A percentile compares a stretch with the other conserved stretches of the same genome.
Evolutionary conservation across 2,329 filamentous ascomycete genomes (phyloP).

Genomic region (Immersiporthe knoxdaviesiana): DNA sequence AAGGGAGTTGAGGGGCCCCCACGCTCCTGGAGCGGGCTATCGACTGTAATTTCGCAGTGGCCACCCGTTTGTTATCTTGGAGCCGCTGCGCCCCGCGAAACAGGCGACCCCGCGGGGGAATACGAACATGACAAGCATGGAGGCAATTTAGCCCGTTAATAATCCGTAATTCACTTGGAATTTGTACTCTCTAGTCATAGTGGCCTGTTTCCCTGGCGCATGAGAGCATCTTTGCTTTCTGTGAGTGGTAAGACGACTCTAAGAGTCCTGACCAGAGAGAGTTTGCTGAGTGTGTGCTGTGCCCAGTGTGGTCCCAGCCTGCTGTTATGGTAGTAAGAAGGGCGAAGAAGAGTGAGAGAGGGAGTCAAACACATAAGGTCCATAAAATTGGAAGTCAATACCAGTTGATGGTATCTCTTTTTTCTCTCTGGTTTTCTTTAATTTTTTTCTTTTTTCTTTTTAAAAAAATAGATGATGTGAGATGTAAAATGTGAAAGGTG

Average conservation of each 20-base stretch:
- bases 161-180: neutral
- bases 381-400: too few species aligned
- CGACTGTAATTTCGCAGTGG: slow-evolving; percentile 12
- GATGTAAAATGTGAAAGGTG: neutral
- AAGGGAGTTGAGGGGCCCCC: slow-evolving; percentile 3
- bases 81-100: slow-evolving; percentile 11
- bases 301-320: neutral
- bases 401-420: neutral
- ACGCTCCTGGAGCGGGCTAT: slow-evolving; percentile 7
- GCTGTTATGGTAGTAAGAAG: neutral
- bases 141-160: neutral
- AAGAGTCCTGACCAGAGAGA: neutral
- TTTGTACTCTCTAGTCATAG: neutral
- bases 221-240: neutral
- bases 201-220: too few species aligned
- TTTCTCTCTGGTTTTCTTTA: neutral
- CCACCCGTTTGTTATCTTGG: slow-evolving; percentile 18
- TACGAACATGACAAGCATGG: slow-evolving; percentile 7
- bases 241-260: neutral
- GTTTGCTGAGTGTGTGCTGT: neutral
- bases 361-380: neutral
- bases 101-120: slow-evolving; percentile 11
- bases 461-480: too few species aligned
- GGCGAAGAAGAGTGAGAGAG: too few species aligned
- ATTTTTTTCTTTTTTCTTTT: neutral